These are phyloP conservation scores for Alternaria sp. DNA, from an alignment of 2,329 filamentous ascomycete genomes.

Conservation along the genomic window DNA sequence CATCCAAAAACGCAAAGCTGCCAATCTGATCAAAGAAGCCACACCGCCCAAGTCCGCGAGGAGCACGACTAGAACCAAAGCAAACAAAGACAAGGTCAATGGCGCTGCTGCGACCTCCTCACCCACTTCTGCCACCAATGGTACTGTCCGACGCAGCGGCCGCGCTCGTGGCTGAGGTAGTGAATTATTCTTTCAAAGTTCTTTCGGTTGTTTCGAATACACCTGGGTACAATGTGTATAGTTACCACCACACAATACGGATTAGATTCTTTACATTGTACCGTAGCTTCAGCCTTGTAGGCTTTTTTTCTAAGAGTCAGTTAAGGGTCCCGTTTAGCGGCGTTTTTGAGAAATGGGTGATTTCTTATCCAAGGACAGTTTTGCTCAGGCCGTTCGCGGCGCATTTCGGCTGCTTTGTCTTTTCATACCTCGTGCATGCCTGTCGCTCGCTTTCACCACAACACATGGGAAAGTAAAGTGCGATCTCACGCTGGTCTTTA, in stretches of 20 bases:
- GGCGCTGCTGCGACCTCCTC: conserved; percentile 10
- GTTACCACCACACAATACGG: not conserved
- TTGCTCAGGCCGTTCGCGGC: not conserved
- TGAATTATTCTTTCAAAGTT: not conserved
- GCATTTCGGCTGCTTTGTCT: not conserved
- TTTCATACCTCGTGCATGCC: not conserved
- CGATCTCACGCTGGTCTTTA: not conserved
- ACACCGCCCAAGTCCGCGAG: conserved; percentile 26
- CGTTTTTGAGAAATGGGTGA: not conserved
- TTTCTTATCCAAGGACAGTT: not conserved
- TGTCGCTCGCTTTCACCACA: not conserved
- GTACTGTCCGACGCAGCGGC: conserved; percentile 27
- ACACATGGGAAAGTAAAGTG: not conserved
- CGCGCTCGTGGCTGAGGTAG: conserved; percentile 19
- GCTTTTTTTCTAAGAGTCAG: not conserved
- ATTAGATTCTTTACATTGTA: not conserved
- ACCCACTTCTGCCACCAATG: conserved; percentile 24
- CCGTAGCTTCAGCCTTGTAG: not conserved
- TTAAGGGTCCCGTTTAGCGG: not conserved
- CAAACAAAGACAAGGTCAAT: conserved; percentile 17
- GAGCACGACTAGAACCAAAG: conserved; percentile 20
- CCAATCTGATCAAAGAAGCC: conserved; percentile 15
- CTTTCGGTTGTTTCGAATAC: not conserved
- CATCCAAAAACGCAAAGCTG: conserved; percentile 24
- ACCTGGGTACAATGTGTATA: not conserved